A percentile compares a stretch with the other conserved stretches of the same genome.
phyloP scores from a whole-genome alignment of 2,329 filamentous ascomycete genomes.

The Aspergillus fructus region DNA sequence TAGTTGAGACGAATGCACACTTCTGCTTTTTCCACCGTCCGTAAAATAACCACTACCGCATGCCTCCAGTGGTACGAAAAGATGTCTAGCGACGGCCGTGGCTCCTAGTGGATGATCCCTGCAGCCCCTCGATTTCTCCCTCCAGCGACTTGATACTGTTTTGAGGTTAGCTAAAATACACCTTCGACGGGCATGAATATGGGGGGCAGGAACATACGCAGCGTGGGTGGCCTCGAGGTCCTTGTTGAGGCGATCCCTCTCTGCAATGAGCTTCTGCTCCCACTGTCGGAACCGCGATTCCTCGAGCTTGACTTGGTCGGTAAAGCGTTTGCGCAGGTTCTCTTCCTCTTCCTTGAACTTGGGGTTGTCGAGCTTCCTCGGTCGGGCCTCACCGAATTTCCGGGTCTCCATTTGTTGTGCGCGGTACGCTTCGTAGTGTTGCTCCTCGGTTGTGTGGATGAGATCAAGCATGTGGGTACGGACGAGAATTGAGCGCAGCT shows the following conservation, averaged over 20 bases:
- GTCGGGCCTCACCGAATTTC: slow-evolving; percentile 97
- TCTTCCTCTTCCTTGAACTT: slow-evolving; percentile 99
- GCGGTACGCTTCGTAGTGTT: slow-evolving; percentile 98
- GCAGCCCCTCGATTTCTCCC: slow-evolving; percentile 87
- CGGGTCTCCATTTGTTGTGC: slow-evolving; percentile 99
- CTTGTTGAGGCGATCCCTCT: slow-evolving; percentile 99
- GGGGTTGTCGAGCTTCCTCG: slow-evolving; percentile 98
- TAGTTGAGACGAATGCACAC: slow-evolving; percentile 29
- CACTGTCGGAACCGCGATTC: slow-evolving; percentile 98
- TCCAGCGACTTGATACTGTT: slow-evolving; percentile 60
- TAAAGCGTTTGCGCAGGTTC: slow-evolving; percentile 96
- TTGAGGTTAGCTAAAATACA: slow-evolving; percentile 24
- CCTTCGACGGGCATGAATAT: neutral
- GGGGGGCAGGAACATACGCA: slow-evolving; percentile 46
- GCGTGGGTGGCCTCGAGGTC: slow-evolving; percentile 97
- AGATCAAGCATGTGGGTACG: slow-evolving; percentile 99
- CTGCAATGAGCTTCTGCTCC: slow-evolving; percentile 99
- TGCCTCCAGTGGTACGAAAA: slow-evolving; percentile 15
- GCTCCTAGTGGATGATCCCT: slow-evolving; percentile 85
- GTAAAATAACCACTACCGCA: slow-evolving; percentile 23
- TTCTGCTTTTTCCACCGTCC: slow-evolving; percentile 27
- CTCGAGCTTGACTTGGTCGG: slow-evolving; percentile 99
- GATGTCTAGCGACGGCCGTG: slow-evolving; percentile 77
- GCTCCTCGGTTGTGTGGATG: slow-evolving; percentile 98
- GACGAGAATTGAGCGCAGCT: slow-evolving; percentile 97